These are phyloP conservation scores for Tylopilus plumbeoviolaceoides DNA, from an alignment of 768 basidiomycete species.

Conservation along the genomic window DNA sequence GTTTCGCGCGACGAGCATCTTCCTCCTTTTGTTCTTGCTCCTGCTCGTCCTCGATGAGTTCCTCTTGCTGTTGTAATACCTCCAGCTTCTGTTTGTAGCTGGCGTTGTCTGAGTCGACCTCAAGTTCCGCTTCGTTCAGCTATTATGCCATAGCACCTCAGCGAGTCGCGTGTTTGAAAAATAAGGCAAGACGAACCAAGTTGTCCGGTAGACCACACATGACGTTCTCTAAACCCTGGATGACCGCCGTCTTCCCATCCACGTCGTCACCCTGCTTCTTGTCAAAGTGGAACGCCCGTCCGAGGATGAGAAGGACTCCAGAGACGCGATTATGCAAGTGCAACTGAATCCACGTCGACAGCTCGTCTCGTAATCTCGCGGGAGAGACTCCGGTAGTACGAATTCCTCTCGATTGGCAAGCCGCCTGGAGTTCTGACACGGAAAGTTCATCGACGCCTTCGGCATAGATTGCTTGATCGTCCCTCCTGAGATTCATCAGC, in stretches of 20 bases:
- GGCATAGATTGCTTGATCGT: constrained; percentile 87
- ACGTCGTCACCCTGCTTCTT: constrained; percentile 66
- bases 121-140: constrained; percentile 96
- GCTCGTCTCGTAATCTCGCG: constrained; percentile 82
- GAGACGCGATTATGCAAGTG: constrained; percentile 90
- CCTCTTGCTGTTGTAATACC: constrained; percentile 96
- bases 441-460: constrained; percentile 92
- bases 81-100: constrained; percentile 98
- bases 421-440: constrained; percentile 86
- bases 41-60: constrained; percentile 98
- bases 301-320: constrained; percentile 91
- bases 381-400: constrained; percentile 85
- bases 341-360: constrained; percentile 88
- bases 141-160: constrained; percentile 27
- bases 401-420: constrained; percentile 93
- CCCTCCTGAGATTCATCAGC: constrained; percentile 76
- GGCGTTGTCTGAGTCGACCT: constrained; percentile 90
- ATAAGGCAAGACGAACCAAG: constrained; percentile 53
- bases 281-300: constrained; percentile 92
- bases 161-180: background rate
- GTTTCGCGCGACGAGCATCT: constrained; percentile 80
- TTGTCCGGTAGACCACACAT: constrained; percentile 92
- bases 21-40: constrained; percentile 97
- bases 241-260: constrained; percentile 78
- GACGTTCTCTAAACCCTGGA: constrained; percentile 83